A percentile compares a stretch with the other conserved stretches of the same genome.
Conservation (phyloP, 306 rosid species). For the Vigna hirtella region DNA sequence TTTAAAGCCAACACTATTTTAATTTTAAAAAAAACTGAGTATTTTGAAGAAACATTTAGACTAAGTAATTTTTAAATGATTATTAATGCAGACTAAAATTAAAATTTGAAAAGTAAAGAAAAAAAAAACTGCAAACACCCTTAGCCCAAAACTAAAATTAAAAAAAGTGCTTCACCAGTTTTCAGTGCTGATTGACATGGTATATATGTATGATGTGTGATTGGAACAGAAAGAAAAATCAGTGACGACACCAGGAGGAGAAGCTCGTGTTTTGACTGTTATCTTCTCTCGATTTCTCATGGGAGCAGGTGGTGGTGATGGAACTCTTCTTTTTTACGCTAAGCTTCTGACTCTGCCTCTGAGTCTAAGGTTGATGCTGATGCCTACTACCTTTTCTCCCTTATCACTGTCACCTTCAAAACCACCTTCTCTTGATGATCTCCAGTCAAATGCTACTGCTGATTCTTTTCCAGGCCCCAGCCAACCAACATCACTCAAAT, state of each 20-base stretch:
- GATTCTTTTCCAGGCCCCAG: constrained; percentile 4
- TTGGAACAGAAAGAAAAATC: background rate
- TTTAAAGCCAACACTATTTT: no score
- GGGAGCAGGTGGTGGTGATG: constrained; percentile 51
- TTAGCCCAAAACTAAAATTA: no score
- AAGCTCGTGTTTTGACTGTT: background rate
- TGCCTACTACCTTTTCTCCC: background rate
- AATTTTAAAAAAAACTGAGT: no score
- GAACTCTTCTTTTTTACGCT: background rate
- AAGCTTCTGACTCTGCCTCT: background rate
- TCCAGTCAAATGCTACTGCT: constrained; percentile 8
- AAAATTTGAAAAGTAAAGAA: no score
- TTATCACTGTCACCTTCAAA: background rate
- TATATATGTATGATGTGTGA: background rate
- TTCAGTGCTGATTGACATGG: background rate
- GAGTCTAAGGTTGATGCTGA: background rate
- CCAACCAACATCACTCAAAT: background rate
- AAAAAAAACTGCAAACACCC: no score
- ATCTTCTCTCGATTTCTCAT: background rate
- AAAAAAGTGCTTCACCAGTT: no score
- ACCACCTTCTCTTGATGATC: background rate
- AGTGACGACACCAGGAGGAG: constrained; percentile 16
- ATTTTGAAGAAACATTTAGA: no score
- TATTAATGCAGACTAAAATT: no score
- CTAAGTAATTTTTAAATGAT: no score